Evolutionary conservation across 2,329 filamentous ascomycete genomes (phyloP).

Genomic region (Beauveria sp.): DNA sequence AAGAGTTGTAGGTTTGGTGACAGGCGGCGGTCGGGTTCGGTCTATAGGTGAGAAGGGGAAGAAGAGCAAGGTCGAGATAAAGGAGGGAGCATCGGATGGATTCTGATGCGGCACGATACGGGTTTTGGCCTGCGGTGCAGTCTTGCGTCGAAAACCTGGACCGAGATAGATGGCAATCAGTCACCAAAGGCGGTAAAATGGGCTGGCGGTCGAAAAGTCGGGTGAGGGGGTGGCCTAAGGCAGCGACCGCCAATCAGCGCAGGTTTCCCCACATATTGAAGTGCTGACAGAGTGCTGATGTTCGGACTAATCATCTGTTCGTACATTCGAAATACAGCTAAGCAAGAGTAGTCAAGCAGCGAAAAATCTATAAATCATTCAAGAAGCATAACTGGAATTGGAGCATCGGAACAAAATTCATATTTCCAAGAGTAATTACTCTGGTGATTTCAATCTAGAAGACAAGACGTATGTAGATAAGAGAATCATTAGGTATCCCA

Average conservation of each 20-base stretch:
- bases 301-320: no score
- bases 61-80: background rate
- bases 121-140: background rate
- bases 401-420: accelerated
- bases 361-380: no score
- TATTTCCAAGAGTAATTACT: no score
- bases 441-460: no score
- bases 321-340: no score
- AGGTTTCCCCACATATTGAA: no score
- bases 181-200: slow-evolving; percentile 7
- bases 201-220: slow-evolving; percentile 4
- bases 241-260: background rate
- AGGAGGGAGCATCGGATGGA: slow-evolving; percentile 7
- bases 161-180: background rate
- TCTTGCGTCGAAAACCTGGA: slow-evolving; percentile 3
- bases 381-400: no score
- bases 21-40: background rate
- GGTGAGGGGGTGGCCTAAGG: slow-evolving; percentile 13
- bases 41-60: background rate
- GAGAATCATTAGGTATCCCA: no score
- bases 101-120: slow-evolving; percentile 10
- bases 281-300: no score
- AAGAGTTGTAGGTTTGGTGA: slow-evolving; percentile 12
- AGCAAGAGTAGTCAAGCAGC: no score
- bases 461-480: no score